Conservation (phyloP, 2,329 filamentous ascomycete genomes). For the Grosmannia huntii region DNA sequence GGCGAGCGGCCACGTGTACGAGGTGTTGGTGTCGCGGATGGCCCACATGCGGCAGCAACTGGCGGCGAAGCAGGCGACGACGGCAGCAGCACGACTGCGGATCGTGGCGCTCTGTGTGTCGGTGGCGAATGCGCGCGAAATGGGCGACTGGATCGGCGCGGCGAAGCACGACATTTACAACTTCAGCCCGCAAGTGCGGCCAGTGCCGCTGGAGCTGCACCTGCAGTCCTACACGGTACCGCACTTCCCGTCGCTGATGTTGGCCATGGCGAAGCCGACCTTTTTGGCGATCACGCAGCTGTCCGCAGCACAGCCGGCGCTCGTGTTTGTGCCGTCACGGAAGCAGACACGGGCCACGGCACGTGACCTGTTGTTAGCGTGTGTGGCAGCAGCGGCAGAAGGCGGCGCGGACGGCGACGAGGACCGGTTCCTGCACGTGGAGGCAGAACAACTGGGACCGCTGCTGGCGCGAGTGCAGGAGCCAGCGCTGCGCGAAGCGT, state of each 20-base stretch:
- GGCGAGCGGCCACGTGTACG: constrained; percentile 77
- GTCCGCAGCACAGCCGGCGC: constrained; percentile 76
- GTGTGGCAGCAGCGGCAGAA: constrained; percentile 38
- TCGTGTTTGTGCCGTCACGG: constrained; percentile 83
- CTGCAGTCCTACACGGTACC: constrained; percentile 93
- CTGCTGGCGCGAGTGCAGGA: constrained; percentile 77
- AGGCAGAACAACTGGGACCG: constrained; percentile 68
- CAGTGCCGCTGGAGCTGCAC: constrained; percentile 82
- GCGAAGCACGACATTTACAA: constrained; percentile 98
- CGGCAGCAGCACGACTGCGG: constrained; percentile 62
- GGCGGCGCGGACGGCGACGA: constrained; percentile 52
- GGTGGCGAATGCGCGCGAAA: constrained; percentile 80
- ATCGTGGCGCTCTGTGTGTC: constrained; percentile 87
- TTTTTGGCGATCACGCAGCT: constrained; percentile 82
- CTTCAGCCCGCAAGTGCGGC: constrained; percentile 85
- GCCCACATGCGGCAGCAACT: constrained; percentile 87
- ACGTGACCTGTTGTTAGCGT: constrained; percentile 76
- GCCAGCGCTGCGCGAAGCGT: constrained; percentile 71
- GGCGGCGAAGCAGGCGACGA: constrained; percentile 43
- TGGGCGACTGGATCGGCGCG: constrained; percentile 96
- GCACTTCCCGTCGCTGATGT: constrained; percentile 95
- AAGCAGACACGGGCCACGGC: constrained; percentile 87
- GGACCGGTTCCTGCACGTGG: constrained; percentile 81
- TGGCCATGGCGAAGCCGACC: constrained; percentile 93
- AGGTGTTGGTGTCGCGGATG: constrained; percentile 95